Percentiles rank a stretch among this genome's conserved stretches.
Evolutionary conservation across 345 rosid species (phyloP).

Genomic region (Stellera chamaejasme): DNA sequence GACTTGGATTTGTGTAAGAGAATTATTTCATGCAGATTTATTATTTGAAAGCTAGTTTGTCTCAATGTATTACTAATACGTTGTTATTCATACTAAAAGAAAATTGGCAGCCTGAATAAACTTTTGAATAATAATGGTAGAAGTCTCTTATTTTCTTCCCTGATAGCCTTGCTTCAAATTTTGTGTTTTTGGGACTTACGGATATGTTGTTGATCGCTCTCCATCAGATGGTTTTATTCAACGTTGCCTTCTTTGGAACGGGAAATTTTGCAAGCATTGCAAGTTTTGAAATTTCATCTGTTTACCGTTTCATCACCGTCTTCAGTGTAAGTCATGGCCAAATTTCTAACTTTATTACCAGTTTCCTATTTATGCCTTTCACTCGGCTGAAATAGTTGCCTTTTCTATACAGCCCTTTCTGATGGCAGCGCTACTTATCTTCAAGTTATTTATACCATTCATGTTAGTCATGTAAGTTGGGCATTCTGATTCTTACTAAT

Average conservation of each 20-base stretch:
- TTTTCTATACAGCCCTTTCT: constrained; percentile 66
- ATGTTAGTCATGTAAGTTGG: constrained; percentile 91
- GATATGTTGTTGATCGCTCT: constrained; percentile 15
- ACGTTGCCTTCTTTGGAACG: constrained; percentile 95
- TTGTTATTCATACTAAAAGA: too few species aligned
- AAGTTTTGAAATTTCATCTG: constrained; percentile 97
- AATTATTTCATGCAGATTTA: too few species aligned
- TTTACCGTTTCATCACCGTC: constrained; percentile 84
- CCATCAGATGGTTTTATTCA: constrained; percentile 78
- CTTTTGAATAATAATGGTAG: not conserved
- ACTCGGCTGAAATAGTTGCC: constrained; percentile 12
- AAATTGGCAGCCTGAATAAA: too few species aligned
- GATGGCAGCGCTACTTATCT: constrained; percentile 91
- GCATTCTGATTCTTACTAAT: not conserved
- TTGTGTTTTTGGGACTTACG: not conserved
- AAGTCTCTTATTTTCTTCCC: not conserved
- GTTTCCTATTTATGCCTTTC: constrained; percentile 2
- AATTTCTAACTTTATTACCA: constrained; percentile 3
- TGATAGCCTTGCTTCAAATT: too few species aligned
- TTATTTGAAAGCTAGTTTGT: too few species aligned
- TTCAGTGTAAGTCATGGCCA: constrained; percentile 69
- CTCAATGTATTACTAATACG: too few species aligned
- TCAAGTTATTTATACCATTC: constrained; percentile 96
- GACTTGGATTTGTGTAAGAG: too few species aligned
- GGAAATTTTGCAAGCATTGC: constrained; percentile 99